phyloP scores from a whole-genome alignment of 345 rosid genomes.

The Dimocarpus longan region DNA sequence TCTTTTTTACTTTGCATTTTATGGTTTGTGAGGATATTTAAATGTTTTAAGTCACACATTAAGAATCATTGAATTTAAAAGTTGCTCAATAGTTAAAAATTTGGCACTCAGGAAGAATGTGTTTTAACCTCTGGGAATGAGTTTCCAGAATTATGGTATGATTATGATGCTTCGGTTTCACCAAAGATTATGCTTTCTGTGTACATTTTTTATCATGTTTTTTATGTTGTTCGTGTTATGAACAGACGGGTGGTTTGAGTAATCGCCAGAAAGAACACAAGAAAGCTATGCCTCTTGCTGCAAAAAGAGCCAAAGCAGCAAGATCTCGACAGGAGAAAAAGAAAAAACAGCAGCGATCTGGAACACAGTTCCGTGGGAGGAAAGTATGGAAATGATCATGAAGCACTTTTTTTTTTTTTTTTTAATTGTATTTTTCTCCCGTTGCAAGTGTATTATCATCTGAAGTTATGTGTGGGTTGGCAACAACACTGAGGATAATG shows the following conservation, averaged over 20 bases:
- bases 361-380: slow-evolving; percentile 83
- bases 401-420: not conserved
- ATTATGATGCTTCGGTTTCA: not conserved
- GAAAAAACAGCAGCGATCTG: slow-evolving; percentile 45
- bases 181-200: not conserved
- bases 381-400: slow-evolving; percentile 75
- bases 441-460: not conserved
- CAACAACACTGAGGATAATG: too few relatives aligned
- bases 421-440: too few relatives aligned
- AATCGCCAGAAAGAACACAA: slow-evolving; percentile 87
- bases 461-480: too few relatives aligned
- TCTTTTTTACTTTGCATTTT: not conserved
- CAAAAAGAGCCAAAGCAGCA: slow-evolving; percentile 60
- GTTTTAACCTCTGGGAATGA: not conserved
- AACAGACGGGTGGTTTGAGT: slow-evolving; percentile 79
- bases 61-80: not conserved
- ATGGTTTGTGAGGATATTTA: not conserved
- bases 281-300: slow-evolving; percentile 85
- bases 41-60: not conserved
- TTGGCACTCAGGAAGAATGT: not conserved
- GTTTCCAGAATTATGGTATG: not conserved
- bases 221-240: not conserved
- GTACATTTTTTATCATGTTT: not conserved
- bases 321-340: slow-evolving; percentile 54
- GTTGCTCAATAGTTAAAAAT: not conserved